Conservation (phyloP, 2,329 filamentous ascomycete species). For the Fusarium pseudoanthophilum region DNA sequence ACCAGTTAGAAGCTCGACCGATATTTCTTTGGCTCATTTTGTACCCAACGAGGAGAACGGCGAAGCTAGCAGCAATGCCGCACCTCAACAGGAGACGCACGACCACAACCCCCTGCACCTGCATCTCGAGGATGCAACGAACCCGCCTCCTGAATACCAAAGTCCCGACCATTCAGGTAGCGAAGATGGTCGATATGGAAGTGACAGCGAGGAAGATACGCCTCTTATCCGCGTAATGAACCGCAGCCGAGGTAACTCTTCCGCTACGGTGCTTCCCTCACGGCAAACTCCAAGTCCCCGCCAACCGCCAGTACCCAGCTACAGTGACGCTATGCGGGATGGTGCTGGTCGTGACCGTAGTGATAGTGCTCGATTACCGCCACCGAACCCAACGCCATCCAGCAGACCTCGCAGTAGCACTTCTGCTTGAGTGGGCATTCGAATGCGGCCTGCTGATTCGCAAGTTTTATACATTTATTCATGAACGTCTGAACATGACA, state of each 20-base stretch:
- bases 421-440: conserved; percentile 18
- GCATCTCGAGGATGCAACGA: conserved; percentile 64
- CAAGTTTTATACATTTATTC: neutral
- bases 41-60: conserved; percentile 77
- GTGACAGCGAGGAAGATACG: conserved; percentile 67
- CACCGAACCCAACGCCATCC: conserved; percentile 23
- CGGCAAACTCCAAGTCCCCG: conserved; percentile 38
- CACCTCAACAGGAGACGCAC: conserved; percentile 42
- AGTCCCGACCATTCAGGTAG: conserved; percentile 72
- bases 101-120: conserved; percentile 53
- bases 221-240: conserved; percentile 63
- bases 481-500: conserved; percentile 8
- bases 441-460: neutral
- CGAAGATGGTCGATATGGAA: conserved; percentile 67
- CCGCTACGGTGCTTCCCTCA: conserved; percentile 51
- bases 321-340: conserved; percentile 77
- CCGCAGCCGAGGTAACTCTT: conserved; percentile 62
- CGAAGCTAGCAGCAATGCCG: conserved; percentile 58
- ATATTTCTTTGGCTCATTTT: conserved; percentile 92
- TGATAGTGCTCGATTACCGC: conserved; percentile 39
- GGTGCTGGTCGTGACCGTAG: conserved; percentile 50
- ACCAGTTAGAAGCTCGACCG: conserved; percentile 89
- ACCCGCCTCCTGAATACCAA: conserved; percentile 77
- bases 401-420: conserved; percentile 35
- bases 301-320: conserved; percentile 80